Percentiles rank a stretch among this genome's conserved stretches.
phyloP scores from a whole-genome alignment of 1,284 basidiomycete genomes.

The Tausonia pullulans region DNA sequence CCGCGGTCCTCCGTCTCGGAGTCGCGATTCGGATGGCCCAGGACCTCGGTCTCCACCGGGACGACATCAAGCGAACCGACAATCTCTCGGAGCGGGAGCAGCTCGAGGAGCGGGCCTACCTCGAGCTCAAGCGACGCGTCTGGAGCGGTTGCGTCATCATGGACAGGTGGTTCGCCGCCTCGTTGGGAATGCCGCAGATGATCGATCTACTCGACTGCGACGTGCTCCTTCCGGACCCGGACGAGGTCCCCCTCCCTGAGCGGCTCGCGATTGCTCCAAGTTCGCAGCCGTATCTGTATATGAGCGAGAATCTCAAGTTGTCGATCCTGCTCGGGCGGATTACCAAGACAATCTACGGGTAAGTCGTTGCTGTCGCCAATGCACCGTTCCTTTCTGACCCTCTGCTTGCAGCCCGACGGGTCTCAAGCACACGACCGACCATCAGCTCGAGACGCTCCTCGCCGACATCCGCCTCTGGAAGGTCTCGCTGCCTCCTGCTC shows the following conservation, averaged over 20 bases:
- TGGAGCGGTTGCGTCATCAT: slow-evolving; percentile 86
- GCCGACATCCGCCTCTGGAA: slow-evolving; percentile 69
- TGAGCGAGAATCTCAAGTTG: slow-evolving; percentile 67
- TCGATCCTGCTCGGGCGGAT: slow-evolving; percentile 78
- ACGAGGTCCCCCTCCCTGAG: slow-evolving; percentile 7
- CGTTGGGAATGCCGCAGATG: slow-evolving; percentile 49
- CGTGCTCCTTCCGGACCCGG: slow-evolving; percentile 26
- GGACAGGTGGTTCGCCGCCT: slow-evolving; percentile 63
- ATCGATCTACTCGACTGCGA: slow-evolving; percentile 91
- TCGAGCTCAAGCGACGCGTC: slow-evolving; percentile 70
- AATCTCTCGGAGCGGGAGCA: slow-evolving; percentile 19
- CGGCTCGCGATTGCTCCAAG: background rate
- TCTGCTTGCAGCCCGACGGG: slow-evolving; percentile 57
- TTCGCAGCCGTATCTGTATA: slow-evolving; percentile 11
- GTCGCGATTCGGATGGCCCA: slow-evolving; percentile 81
- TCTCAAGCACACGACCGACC: slow-evolving; percentile 66
- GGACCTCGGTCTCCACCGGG: slow-evolving; percentile 80
- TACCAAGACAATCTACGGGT: slow-evolving; percentile 82
- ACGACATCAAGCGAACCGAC: slow-evolving; percentile 39
- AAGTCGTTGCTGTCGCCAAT: slow-evolving; percentile 16
- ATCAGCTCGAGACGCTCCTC: slow-evolving; percentile 55
- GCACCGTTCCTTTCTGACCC: background rate
- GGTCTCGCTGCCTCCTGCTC: slow-evolving; percentile 55
- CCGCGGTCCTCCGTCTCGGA: slow-evolving; percentile 28
- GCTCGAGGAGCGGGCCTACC: slow-evolving; percentile 22